Percentiles rank a stretch among this genome's conserved stretches.
Conservation (phyloP, 106 monocot genomes). For the Iris macrosiphon region DNA sequence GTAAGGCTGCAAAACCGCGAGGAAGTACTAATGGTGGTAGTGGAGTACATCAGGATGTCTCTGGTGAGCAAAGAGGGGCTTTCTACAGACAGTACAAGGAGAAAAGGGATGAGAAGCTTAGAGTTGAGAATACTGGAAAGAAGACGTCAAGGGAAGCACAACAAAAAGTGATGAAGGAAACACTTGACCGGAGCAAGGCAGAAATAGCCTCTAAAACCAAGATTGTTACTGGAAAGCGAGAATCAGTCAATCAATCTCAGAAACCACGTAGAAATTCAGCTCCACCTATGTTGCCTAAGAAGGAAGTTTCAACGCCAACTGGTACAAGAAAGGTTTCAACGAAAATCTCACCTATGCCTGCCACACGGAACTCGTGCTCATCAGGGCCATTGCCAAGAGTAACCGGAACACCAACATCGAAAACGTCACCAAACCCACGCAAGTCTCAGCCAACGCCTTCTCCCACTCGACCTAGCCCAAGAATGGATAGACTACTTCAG, state of each 20-base stretch:
- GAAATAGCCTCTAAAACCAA: slow-evolving; percentile 29
- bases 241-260: slow-evolving; percentile 31
- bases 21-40: neutral
- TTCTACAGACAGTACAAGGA: slow-evolving; percentile 50
- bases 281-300: slow-evolving; percentile 61
- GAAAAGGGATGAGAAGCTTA: slow-evolving; percentile 64
- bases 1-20: slow-evolving; percentile 36
- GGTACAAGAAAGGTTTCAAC: slow-evolving; percentile 44
- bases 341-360: slow-evolving; percentile 32
- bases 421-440: slow-evolving; percentile 25
- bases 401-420: slow-evolving; percentile 32
- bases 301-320: slow-evolving; percentile 42
- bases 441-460: slow-evolving; percentile 42
- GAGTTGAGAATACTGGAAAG: slow-evolving; percentile 42
- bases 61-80: slow-evolving; percentile 45
- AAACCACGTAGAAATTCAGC: slow-evolving; percentile 77
- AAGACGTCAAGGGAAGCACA: slow-evolving; percentile 37
- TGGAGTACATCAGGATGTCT: slow-evolving; percentile 10
- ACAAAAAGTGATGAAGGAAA: slow-evolving; percentile 41
- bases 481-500: slow-evolving; percentile 21
- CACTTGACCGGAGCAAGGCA: slow-evolving; percentile 40
- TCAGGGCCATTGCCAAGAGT: slow-evolving; percentile 32
- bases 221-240: slow-evolving; percentile 22
- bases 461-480: slow-evolving; percentile 20
- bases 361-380: slow-evolving; percentile 28